Conservation (phyloP, 768 basidiomycete genomes). For the Omphalotus guepiniiformis region DNA sequence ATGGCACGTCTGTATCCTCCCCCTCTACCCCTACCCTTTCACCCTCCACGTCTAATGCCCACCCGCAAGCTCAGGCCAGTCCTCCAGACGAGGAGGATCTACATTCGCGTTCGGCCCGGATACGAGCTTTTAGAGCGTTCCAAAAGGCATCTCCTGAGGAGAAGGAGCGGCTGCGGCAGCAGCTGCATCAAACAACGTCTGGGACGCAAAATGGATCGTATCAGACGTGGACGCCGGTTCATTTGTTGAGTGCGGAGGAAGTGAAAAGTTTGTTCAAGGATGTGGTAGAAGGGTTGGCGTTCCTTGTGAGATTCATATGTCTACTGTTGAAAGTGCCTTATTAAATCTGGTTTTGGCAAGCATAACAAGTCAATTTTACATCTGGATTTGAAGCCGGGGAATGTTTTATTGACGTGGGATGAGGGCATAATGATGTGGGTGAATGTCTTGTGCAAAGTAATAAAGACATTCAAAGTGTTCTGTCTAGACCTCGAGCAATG, state of each 20-base stretch:
- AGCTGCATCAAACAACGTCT: slow-evolving; percentile 25
- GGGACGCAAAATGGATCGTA: slow-evolving; percentile 9
- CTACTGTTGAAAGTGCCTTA: slow-evolving; percentile 10
- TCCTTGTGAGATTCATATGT: too few species aligned
- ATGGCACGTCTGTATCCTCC: slow-evolving; percentile 14
- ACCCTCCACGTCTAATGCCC: not conserved
- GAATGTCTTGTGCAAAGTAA: not conserved
- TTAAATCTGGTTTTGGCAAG: too few species aligned
- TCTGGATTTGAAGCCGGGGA: slow-evolving; percentile 91
- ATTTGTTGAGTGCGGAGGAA: slow-evolving; percentile 83
- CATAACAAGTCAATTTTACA: slow-evolving; percentile 85
- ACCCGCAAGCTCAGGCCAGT: not conserved
- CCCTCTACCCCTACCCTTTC: slow-evolving; percentile 12
- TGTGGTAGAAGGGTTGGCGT: slow-evolving; percentile 81
- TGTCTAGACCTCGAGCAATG: slow-evolving; percentile 82
- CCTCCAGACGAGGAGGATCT: slow-evolving; percentile 23
- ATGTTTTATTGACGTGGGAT: slow-evolving; percentile 90
- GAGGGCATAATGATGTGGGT: slow-evolving; percentile 83
- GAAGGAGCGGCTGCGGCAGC: slow-evolving; percentile 52
- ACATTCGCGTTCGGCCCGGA: slow-evolving; percentile 65
- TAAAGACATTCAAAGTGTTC: too few species aligned
- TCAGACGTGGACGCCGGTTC: slow-evolving; percentile 65
- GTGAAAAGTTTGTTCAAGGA: slow-evolving; percentile 77
- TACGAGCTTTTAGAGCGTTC: slow-evolving; percentile 69
- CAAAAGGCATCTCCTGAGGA: slow-evolving; percentile 64